Base-by-base conservation (phyloP, 108 stramenopile genomes). In the Chaetoceros muelleri region DNA sequence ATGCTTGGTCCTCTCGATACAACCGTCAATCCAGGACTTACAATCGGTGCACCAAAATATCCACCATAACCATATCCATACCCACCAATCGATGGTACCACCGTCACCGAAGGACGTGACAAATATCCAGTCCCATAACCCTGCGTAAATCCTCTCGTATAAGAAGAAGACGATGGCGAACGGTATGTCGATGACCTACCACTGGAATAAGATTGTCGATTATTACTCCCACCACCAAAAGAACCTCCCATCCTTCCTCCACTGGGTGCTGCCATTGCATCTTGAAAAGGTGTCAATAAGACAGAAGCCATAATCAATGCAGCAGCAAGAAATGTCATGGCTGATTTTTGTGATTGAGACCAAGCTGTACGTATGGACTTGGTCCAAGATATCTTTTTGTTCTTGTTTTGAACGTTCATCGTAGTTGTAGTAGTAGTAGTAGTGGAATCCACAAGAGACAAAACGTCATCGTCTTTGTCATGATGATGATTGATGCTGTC, bases 201-300 rank as follows among this genome's bases (percentile, higher is more conserved):
- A 47, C 48, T 64, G 50, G 58, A 24, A 5, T 55, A 46, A 28
- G 60, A 62, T 44, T 30, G 21, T 25, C 55, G 25, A 46, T 61
- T 47, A 16, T 26, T 28, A 50, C 62, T 53, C 18, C 45, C 46
- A 1, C 71, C 62, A 3, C 60, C 61, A 58, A 75, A 77, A 8
- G 76, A 75, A 23, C 84, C 84, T 10, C 84, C 84, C 73, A 85
- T 82, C n/a, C 84, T 64, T 21, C 84, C 84, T 30, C 84, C 83
- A 30, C 68, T 67, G 57, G 70, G 72, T 24, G 77, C 82, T 5
- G 83, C 83, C 63, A 66, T 68, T 45, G 82, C 73, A 29, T 19
- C 53, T n/a, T n/a, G n/a, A 28, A 53, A 27, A 13, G 26, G 53
- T 29, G 24, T 18, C 8, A 24, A 53, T 26, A 53, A 53, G 26